phyloP scores from a whole-genome alignment of 306 rosid genomes.

The Pyrus betulifolia region DNA sequence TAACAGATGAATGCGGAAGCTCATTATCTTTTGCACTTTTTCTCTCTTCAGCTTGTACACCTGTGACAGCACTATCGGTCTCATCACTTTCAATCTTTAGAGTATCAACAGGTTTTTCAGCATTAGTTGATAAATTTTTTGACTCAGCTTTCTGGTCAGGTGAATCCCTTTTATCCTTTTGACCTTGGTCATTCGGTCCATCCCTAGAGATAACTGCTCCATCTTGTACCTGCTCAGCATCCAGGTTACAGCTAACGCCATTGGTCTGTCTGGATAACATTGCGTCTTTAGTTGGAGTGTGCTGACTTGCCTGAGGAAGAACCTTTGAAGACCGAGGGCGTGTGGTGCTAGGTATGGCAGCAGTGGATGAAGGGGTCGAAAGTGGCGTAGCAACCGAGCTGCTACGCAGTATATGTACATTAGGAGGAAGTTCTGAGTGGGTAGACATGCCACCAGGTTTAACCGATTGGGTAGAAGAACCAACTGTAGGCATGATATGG shows the following conservation, averaged over 20 bases:
- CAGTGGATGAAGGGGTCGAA: slow-evolving; percentile 5
- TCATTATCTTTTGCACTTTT: slow-evolving; percentile 8
- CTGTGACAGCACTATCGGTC: slow-evolving; percentile 2
- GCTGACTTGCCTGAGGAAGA: slow-evolving; percentile 13
- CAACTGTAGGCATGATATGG: slow-evolving; percentile 33
- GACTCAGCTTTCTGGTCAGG: slow-evolving; percentile 6
- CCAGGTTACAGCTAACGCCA: slow-evolving; percentile 18
- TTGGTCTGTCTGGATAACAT: slow-evolving; percentile 25
- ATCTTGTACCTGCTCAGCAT: slow-evolving; percentile 8
- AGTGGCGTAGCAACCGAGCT: slow-evolving; percentile 10
- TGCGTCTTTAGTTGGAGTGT: slow-evolving; percentile 1
- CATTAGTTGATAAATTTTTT: slow-evolving; percentile 9
- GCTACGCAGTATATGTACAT: slow-evolving; percentile 15
- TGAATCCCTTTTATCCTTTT: slow-evolving; percentile 22
- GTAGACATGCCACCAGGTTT: background rate
- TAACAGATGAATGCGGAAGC: background rate
- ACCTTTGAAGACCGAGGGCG: slow-evolving; percentile 18
- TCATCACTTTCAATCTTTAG: slow-evolving; percentile 1
- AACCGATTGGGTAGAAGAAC: slow-evolving; percentile 21
- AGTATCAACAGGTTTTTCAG: slow-evolving; percentile 13
- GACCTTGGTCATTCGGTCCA: background rate
- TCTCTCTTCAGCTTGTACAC: slow-evolving; percentile 13
- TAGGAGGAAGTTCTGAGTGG: slow-evolving; percentile 33
- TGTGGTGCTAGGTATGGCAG: slow-evolving; percentile 9
- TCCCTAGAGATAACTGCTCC: slow-evolving; percentile 4